Evolutionary conservation across 805 yeast species (phyloP), one percentile per base, ranked within the genome.

Genomic region (Lipomyces orientalis): DNA sequence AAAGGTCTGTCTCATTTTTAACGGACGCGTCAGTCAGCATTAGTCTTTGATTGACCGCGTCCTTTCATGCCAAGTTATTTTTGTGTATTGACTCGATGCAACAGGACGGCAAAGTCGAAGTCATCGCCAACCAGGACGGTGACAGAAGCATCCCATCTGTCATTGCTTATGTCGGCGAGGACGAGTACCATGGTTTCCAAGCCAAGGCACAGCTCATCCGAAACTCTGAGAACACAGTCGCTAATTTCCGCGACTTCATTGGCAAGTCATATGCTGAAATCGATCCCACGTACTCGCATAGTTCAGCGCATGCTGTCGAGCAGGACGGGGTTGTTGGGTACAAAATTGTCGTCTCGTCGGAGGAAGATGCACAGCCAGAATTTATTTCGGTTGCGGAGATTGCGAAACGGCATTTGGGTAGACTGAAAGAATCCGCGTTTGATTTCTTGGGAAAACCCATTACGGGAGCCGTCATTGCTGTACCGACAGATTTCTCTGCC

Each of bases 61-160:
- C 35, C 5, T 31, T 55, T 55, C 22, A 25, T 19, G 14, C 14
- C 34, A 33, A 7, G 10, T 19, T 12, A n/a, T 34, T 58, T 34
- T 37, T 51, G 64, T 69, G 5, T 61, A 4, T 12, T 54, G 49
- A 25, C 29, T 25, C 22, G n/a, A 4, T 16, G 6, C 7, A 81
- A 85, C 70, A 83, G 73, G 98, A 94, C 76, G 98, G 97, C 70
- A 90, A 90, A 79, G 95, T 92, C 71, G 98, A 95, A 78, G 97
- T 95, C 73, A 94, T 95, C 79, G 99, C 99, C 74, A 94, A 95
- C 87, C 97, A 96, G 74, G 99, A 95, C 78, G 99, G 99, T 80
- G 98, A 95, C 82, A 91, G 98, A 83, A 86, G 94, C 68, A 95
- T 95, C 78, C 97, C 98, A 70, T 90, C 98, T 35, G 90, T 90